phyloP scores from a whole-genome alignment of 2,329 filamentous ascomycete species.

The Sarocladium oryzae region DNA sequence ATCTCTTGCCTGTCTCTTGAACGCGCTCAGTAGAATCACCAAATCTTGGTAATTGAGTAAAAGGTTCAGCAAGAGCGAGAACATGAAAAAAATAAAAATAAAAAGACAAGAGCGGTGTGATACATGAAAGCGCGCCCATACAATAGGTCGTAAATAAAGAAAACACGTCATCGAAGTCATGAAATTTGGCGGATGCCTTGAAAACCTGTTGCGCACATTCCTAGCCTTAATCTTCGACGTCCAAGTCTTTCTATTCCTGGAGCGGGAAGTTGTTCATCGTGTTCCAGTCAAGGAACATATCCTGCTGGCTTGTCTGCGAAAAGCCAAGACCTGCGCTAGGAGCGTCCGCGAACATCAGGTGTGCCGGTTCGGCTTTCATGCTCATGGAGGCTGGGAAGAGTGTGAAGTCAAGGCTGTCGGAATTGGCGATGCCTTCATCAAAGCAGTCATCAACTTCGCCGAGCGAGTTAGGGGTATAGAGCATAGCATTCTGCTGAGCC shows the following conservation, averaged over 20 bases:
- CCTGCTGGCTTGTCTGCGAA: slow-evolving; percentile 46
- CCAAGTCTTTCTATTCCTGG: slow-evolving; percentile 20
- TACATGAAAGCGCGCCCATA: slow-evolving; percentile 6
- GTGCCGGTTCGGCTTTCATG: slow-evolving; percentile 31
- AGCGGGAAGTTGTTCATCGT: slow-evolving; percentile 26
- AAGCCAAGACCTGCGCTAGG: slow-evolving; percentile 45
- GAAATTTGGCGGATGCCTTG: neutral
- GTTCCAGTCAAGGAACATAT: slow-evolving; percentile 42
- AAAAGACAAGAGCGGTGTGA: neutral
- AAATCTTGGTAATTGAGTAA: neutral
- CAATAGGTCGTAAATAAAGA: neutral
- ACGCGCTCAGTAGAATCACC: too few relatives aligned
- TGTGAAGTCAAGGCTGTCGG: slow-evolving; percentile 54
- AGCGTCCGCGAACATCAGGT: slow-evolving; percentile 43
- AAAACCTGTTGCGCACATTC: neutral
- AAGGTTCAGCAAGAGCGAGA: neutral
- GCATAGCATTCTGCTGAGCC: slow-evolving; percentile 61
- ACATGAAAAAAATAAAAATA: too few relatives aligned
- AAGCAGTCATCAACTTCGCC: slow-evolving; percentile 60
- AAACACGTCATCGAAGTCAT: slow-evolving; percentile 2
- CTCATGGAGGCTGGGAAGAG: slow-evolving; percentile 45
- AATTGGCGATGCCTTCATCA: slow-evolving; percentile 41
- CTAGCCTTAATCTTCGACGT: slow-evolving; percentile 2
- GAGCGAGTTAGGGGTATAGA: slow-evolving; percentile 60
- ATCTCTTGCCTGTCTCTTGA: too few relatives aligned